Percentiles rank a stretch among this genome's conserved stretches.
Conservation (phyloP, 441 rosid species). For the Flueggea neowawraea region DNA sequence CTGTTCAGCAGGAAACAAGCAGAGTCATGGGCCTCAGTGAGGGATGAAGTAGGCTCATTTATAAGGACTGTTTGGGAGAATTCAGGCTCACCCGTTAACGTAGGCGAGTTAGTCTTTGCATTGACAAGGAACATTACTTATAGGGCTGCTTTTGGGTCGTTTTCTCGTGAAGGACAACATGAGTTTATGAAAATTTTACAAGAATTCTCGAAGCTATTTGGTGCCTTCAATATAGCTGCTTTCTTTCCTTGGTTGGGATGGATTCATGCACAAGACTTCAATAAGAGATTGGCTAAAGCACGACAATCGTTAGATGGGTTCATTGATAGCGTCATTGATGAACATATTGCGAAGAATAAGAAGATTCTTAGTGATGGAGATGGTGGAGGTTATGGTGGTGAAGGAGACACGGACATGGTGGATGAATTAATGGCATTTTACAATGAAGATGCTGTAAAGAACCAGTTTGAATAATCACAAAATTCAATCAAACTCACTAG, state of each 20-base stretch:
- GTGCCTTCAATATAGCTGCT: slow-evolving; percentile 91
- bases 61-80: slow-evolving; percentile 33
- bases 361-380: slow-evolving; percentile 15
- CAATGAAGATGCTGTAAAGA: slow-evolving; percentile 55
- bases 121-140: slow-evolving; percentile 72
- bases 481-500: slow-evolving; percentile 65
- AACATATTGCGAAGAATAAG: slow-evolving; percentile 54
- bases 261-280: slow-evolving; percentile 80
- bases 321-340: slow-evolving; percentile 75
- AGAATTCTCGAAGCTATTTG: slow-evolving; percentile 92
- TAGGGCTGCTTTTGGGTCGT: slow-evolving; percentile 86
- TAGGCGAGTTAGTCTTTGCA: slow-evolving; percentile 68
- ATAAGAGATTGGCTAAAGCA: slow-evolving; percentile 49
- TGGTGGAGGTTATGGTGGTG: slow-evolving; percentile 14
- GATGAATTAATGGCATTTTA: slow-evolving; percentile 83
- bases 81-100: slow-evolving; percentile 54
- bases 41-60: slow-evolving; percentile 69
- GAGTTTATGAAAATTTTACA: slow-evolving; percentile 78
- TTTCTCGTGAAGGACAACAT: slow-evolving; percentile 51
- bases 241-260: slow-evolving; percentile 68
- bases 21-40: slow-evolving; percentile 89
- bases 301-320: slow-evolving; percentile 64
- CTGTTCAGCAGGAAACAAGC: slow-evolving; percentile 89
- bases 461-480: slow-evolving; percentile 55
- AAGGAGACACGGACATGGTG: slow-evolving; percentile 63